phyloP scores from a whole-genome alignment of 176 grass and related monocot genomes.

The Oryza punctata region DNA sequence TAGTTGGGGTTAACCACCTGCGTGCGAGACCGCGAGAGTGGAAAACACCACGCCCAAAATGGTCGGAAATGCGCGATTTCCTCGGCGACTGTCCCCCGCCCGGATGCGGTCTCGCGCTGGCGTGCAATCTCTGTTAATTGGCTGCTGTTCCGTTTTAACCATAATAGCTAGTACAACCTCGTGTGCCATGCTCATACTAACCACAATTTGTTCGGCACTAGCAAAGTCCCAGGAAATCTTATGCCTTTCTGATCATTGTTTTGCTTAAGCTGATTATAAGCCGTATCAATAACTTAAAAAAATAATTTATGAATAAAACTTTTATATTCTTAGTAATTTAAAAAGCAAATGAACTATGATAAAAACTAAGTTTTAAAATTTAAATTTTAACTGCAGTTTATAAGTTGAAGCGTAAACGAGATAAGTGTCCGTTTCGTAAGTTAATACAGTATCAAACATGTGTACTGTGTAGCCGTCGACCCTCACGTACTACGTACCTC shows the following conservation, averaged over 20 bases:
- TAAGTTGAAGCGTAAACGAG: too few species aligned
- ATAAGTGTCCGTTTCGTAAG: too few species aligned
- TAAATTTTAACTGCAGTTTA: too few species aligned
- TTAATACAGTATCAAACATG: not conserved
- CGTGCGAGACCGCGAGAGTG: not conserved
- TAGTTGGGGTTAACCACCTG: not conserved
- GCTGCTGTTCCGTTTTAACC: not conserved
- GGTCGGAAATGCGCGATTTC: not conserved
- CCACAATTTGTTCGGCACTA: not conserved
- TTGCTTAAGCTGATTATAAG: too few species aligned
- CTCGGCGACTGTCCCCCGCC: not conserved
- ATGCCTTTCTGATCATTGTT: not conserved
- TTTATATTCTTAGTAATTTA: too few species aligned
- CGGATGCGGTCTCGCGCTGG: conserved; percentile 22
- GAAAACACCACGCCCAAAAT: conserved; percentile 14
- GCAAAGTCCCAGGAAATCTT: not conserved
- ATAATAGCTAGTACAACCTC: not conserved
- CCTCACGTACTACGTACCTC: not conserved
- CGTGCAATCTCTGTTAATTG: not conserved
- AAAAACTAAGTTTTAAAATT: too few species aligned
- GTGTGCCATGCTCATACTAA: too few species aligned
- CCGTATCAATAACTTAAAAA: too few species aligned
- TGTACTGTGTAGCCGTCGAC: not conserved
- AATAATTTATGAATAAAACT: too few species aligned
- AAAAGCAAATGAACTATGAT: too few species aligned